Evolutionary conservation across 2,329 filamentous ascomycete genomes (phyloP).

Genomic region (Fonsecaea pedrosoi): DNA sequence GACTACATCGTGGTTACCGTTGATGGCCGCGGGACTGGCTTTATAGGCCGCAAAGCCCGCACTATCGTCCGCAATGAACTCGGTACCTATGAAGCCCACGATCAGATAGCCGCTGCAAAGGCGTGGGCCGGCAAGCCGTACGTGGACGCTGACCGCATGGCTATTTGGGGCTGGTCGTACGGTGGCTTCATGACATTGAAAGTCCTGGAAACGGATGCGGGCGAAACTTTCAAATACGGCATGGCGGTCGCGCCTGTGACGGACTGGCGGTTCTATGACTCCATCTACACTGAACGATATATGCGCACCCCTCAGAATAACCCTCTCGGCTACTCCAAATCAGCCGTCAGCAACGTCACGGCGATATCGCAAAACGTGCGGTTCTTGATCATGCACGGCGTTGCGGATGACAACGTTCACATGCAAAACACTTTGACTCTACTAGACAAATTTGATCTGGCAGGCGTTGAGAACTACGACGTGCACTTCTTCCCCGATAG

Average conservation of each 20-base stretch:
- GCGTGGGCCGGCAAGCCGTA: slow-evolving; percentile 82
- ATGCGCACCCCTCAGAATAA: slow-evolving; percentile 95
- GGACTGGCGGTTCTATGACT: slow-evolving; percentile 95
- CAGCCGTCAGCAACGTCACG: slow-evolving; percentile 74
- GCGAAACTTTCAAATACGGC: slow-evolving; percentile 89
- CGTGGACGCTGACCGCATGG: slow-evolving; percentile 79
- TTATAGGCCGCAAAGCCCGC: slow-evolving; percentile 81
- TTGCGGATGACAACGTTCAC: slow-evolving; percentile 97
- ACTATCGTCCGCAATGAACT: slow-evolving; percentile 83
- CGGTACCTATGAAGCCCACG: slow-evolving; percentile 81
- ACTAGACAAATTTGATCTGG: slow-evolving; percentile 83
- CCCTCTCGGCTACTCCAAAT: slow-evolving; percentile 73
- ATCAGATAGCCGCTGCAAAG: slow-evolving; percentile 90
- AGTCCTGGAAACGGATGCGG: slow-evolving; percentile 88
- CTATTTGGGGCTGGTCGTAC: slow-evolving; percentile 99
- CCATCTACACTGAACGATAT: slow-evolving; percentile 93
- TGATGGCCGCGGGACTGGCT: slow-evolving; percentile 91
- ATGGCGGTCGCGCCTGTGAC: slow-evolving; percentile 99
- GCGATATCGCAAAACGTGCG: slow-evolving; percentile 78
- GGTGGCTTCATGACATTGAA: slow-evolving; percentile 96
- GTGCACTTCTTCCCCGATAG: slow-evolving; percentile 96
- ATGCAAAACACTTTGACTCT: slow-evolving; percentile 91
- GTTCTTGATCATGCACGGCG: slow-evolving; percentile 94
- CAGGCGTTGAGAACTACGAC: slow-evolving; percentile 88
- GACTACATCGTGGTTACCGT: slow-evolving; percentile 96